A percentile compares a stretch with the other conserved stretches of the same genome.
Evolutionary conservation across 2,329 filamentous ascomycete genomes (phyloP).

Genomic region (Colletotrichum spinosum): DNA sequence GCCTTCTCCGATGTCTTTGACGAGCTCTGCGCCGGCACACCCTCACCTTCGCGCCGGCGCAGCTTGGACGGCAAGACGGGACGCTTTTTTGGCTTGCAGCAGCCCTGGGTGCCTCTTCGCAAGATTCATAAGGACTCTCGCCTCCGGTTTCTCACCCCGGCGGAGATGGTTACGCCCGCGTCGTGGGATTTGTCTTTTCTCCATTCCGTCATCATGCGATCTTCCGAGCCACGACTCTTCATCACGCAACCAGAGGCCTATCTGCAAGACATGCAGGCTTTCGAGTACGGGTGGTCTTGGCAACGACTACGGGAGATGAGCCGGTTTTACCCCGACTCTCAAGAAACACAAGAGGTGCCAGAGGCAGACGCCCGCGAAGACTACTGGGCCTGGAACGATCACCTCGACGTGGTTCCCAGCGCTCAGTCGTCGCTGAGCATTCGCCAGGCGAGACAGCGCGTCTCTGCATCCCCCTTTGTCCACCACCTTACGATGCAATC

Average conservation of each 20-base stretch:
- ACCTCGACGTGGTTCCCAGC: constrained; percentile 69
- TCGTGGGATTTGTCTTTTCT: constrained; percentile 80
- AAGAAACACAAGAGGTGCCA: constrained; percentile 56
- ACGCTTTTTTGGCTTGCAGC: constrained; percentile 71
- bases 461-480: constrained; percentile 56
- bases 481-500: constrained; percentile 52
- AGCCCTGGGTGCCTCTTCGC: constrained; percentile 79
- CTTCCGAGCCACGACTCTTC: constrained; percentile 75
- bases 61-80: constrained; percentile 49
- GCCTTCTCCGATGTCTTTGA: constrained; percentile 71
- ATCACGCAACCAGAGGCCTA: constrained; percentile 82
- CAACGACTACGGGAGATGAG: constrained; percentile 73
- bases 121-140: constrained; percentile 81
- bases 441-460: constrained; percentile 54
- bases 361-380: constrained; percentile 73
- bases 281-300: constrained; percentile 76
- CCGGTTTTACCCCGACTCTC: constrained; percentile 61
- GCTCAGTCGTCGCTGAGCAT: constrained; percentile 56
- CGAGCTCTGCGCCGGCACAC: constrained; percentile 46
- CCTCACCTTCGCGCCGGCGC: constrained; percentile 30
- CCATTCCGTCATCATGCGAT: constrained; percentile 78
- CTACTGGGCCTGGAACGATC: constrained; percentile 76
- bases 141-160: constrained; percentile 75
- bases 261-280: constrained; percentile 69
- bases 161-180: constrained; percentile 79